phyloP scores from a whole-genome alignment of 306 rosid genomes.

The Vigna mungo region DNA sequence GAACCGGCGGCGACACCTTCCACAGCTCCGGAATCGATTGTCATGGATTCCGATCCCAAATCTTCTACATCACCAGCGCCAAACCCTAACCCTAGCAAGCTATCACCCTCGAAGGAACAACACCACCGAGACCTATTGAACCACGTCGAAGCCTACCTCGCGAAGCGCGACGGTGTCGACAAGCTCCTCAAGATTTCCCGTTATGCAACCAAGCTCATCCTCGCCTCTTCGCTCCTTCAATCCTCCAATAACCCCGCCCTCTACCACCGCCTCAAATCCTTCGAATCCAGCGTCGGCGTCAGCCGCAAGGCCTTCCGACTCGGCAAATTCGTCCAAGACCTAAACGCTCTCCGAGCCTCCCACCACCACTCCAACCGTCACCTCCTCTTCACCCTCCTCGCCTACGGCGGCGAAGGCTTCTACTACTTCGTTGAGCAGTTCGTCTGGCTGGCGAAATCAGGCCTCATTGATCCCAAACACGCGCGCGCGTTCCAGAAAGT shows the following conservation, averaged over 20 bases:
- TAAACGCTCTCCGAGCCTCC: constrained; percentile 67
- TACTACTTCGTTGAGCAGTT: constrained; percentile 88
- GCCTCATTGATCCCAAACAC: constrained; percentile 46
- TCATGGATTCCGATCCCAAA: constrained; percentile 52
- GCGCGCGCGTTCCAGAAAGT: neutral
- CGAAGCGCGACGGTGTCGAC: constrained; percentile 95
- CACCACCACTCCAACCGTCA: constrained; percentile 52
- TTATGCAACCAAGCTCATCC: constrained; percentile 74
- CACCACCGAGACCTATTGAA: constrained; percentile 60
- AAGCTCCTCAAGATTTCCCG: constrained; percentile 88
- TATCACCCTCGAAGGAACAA: constrained; percentile 35
- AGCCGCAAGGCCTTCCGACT: constrained; percentile 93
- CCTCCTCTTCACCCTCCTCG: constrained; percentile 48
- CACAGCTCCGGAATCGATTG: too few species aligned
- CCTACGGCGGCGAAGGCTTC: constrained; percentile 84
- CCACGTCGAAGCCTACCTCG: constrained; percentile 80
- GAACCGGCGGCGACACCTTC: neutral
- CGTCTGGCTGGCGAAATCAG: constrained; percentile 84
- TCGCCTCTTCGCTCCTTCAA: constrained; percentile 65
- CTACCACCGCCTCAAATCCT: constrained; percentile 65
- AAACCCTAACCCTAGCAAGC: constrained; percentile 22
- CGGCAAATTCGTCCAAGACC: constrained; percentile 86
- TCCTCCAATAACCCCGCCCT: constrained; percentile 60
- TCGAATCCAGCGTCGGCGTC: constrained; percentile 87
- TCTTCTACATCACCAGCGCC: neutral